Evolutionary conservation across 306 rosid species (phyloP).

Genomic region (Cicer arietinum): DNA sequence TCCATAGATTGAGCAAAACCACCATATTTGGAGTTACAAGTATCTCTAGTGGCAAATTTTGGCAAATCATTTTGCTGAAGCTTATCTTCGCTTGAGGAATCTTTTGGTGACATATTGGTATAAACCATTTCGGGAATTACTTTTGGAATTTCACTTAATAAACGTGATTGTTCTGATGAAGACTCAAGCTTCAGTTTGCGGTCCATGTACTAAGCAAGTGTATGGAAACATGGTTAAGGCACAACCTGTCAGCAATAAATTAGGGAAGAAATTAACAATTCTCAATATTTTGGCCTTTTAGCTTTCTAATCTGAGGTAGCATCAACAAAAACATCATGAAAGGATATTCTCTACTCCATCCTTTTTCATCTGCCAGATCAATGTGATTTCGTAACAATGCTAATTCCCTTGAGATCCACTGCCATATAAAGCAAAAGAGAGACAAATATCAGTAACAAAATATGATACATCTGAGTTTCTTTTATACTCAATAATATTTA

Average conservation of each 20-base stretch:
- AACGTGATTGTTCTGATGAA: constrained; percentile 61
- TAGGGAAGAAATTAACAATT: neutral
- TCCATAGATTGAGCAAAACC: constrained; percentile 32
- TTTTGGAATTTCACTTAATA: constrained; percentile 55
- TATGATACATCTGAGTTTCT: neutral
- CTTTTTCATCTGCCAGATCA: constrained; percentile 87
- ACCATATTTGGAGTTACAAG: constrained; percentile 38
- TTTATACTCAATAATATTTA: neutral
- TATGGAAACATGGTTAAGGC: constrained; percentile 66
- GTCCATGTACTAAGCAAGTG: constrained; percentile 60
- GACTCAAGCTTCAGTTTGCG: constrained; percentile 56
- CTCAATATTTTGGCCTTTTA: constrained; percentile 23
- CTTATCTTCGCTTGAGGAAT: constrained; percentile 44
- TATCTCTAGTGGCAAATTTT: constrained; percentile 40
- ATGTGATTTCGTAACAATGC: constrained; percentile 63
- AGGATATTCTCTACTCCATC: constrained; percentile 96
- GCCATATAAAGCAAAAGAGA: constrained; percentile 39
- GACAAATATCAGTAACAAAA: constrained; percentile 35
- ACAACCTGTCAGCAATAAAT: constrained; percentile 38
- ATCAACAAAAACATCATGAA: constrained; percentile 33
- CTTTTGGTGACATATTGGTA: constrained; percentile 43
- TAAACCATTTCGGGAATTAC: constrained; percentile 62
- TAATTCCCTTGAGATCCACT: constrained; percentile 81
- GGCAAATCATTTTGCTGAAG: constrained; percentile 44
- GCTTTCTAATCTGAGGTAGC: constrained; percentile 22